Conservation (phyloP, 1,284 basidiomycete genomes). For the Moesziomyces globuligerus region DNA sequence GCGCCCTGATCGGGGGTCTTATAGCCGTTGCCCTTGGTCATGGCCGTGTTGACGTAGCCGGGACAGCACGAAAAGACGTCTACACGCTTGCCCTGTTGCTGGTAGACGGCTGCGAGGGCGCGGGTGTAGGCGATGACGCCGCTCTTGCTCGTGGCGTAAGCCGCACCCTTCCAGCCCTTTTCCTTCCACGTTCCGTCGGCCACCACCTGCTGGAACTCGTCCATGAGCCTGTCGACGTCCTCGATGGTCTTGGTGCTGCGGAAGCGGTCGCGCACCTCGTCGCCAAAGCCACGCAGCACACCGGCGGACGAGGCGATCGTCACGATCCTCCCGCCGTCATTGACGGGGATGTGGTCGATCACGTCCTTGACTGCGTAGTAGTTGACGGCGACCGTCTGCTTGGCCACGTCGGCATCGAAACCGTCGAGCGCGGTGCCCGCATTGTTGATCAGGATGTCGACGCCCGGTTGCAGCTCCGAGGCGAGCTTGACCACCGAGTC, state of each 20-base stretch:
- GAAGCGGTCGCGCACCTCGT: constrained; percentile 46
- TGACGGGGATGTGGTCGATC: constrained; percentile 48
- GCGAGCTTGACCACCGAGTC: constrained; percentile 39
- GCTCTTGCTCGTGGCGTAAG: constrained; percentile 60
- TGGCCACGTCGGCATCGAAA: constrained; percentile 56
- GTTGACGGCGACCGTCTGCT: constrained; percentile 60
- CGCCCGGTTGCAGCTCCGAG: constrained; percentile 31
- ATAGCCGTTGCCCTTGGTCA: constrained; percentile 57
- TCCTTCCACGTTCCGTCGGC: constrained; percentile 50
- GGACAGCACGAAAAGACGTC: constrained; percentile 61
- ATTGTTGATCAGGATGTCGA: constrained; percentile 62
- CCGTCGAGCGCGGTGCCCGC: constrained; percentile 62
- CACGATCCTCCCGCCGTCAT: constrained; percentile 51
- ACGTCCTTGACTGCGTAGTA: constrained; percentile 56
- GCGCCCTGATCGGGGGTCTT: constrained; percentile 62
- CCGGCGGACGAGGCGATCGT: constrained; percentile 58
- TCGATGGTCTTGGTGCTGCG: constrained; percentile 25
- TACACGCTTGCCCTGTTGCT: constrained; percentile 34
- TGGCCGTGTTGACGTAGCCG: constrained; percentile 62
- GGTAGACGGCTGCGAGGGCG: constrained; percentile 48
- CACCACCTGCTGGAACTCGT: constrained; percentile 53
- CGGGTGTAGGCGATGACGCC: constrained; percentile 54
- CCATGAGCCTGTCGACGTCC: constrained; percentile 49
- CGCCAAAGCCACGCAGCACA: constrained; percentile 46
- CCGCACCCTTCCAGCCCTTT: constrained; percentile 62